Evolutionary conservation across 176 grass and related monocot species (phyloP).

Genomic region (Aegilops bicornis): DNA sequence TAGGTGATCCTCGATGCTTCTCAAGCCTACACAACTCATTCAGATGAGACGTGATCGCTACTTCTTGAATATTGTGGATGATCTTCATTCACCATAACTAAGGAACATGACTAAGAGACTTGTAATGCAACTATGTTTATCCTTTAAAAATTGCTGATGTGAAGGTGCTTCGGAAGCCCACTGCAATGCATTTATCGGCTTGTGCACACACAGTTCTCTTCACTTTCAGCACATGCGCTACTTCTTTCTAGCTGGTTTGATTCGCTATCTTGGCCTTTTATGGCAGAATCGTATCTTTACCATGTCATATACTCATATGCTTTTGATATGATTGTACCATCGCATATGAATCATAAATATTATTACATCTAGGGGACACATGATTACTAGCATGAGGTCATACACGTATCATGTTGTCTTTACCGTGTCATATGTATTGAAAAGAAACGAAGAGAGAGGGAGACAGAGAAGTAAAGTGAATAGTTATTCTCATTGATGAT

Average conservation of each 20-base stretch:
- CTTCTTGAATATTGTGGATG: background rate
- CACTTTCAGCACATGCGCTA: background rate
- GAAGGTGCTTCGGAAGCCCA: background rate
- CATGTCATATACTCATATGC: background rate
- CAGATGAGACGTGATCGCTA: background rate
- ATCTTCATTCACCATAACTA: background rate
- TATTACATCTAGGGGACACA: background rate
- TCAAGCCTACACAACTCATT: background rate
- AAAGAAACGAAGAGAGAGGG: no score
- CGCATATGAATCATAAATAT: background rate
- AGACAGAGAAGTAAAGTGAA: no score
- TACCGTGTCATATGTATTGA: background rate
- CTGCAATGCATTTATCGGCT: background rate
- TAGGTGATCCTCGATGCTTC: background rate
- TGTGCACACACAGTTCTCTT: background rate
- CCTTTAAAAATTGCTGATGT: background rate
- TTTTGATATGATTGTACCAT: background rate
- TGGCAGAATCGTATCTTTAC: background rate
- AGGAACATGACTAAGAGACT: background rate
- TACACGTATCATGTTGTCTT: background rate
- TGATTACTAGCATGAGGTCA: no score
- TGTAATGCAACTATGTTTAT: background rate
- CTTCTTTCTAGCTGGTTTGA: background rate
- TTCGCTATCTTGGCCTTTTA: background rate
- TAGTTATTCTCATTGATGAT: no score